Conservation (phyloP, 345 rosid genomes). For the Theobroma cacao region DNA sequence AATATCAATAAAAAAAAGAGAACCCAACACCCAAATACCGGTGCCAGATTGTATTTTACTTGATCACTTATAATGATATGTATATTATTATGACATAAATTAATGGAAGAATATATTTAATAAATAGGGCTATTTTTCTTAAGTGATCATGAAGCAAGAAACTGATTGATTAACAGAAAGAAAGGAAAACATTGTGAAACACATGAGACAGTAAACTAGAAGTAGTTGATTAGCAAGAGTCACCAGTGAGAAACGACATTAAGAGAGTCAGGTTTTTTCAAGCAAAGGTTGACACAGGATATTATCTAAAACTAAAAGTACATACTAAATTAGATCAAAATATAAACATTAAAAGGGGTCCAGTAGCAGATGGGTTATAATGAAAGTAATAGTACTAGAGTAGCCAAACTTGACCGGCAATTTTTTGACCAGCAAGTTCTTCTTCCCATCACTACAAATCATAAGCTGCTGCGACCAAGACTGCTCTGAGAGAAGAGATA, state of each 20-base stretch:
- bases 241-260: not conserved
- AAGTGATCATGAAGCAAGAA: not conserved
- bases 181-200: no score
- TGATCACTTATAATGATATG: no score
- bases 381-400: not conserved
- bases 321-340: not conserved
- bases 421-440: constrained; percentile 1
- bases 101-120: not conserved
- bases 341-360: not conserved
- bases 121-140: not conserved
- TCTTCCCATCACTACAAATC: not conserved
- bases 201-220: not conserved
- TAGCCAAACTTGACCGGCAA: constrained; percentile 5
- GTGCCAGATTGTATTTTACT: no score
- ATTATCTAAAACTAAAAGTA: not conserved
- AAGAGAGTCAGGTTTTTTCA: not conserved
- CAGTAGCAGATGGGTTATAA: not conserved
- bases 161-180: not conserved
- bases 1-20: no score
- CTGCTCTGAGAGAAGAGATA: not conserved
- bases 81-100: no score
- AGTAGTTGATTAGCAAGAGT: not conserved
- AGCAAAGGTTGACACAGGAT: not conserved
- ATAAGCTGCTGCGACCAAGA: not conserved
- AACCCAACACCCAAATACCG: no score